Base-by-base conservation (phyloP, 257 asterid species). In the Verbascum thapsus region DNA sequence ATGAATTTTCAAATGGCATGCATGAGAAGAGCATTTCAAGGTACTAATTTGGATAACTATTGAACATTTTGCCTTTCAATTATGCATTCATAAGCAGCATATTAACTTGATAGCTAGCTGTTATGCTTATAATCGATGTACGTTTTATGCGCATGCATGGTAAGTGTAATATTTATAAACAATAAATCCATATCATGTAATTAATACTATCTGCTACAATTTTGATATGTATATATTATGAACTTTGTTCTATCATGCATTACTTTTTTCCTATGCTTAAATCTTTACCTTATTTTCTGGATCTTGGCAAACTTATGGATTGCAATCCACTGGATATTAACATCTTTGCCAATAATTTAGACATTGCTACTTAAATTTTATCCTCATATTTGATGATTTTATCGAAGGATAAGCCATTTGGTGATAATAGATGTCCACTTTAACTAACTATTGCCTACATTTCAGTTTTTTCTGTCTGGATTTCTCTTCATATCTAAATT, bases 21-120 rank as follows among this genome's bases (percentile, higher is more conserved):
- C 49, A 16, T 6, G 73, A 72, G 69, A 64, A 66, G 55, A 66
- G 55, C 26, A 8, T 48, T 11, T 64, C n/a, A 41, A 38, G 52
- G 23, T 53, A 30, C 54, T 49, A 7, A 51, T 43, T 56, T n/a
- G n/a, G n/a, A n/a, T n/a, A n/a, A n/a, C n/a, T n/a, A n/a, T n/a
- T n/a, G n/a, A n/a, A n/a, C n/a, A 5, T 63, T 58, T 43, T 57
- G 53, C 49, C 53, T 65, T 57, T 60, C 23, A 13, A 12, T 56
- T 66, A 62, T 60, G 22, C 56, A 57, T 67, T 51, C 67, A 3
- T 62, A 55, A 43, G 68, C 69, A 69, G 84, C 68, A 53, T 68
- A 32, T 38, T 42, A 40, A 48, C 57, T 50, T 32, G 53, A 58
- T 66, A 53, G 61, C 63, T 66, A 10, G 58, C 54, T 50, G 55